A percentile compares a stretch with the other conserved stretches of the same genome.
Evolutionary conservation across 1,139 yeast genomes (phyloP).

Genomic region (Hyphopichia fennica): DNA sequence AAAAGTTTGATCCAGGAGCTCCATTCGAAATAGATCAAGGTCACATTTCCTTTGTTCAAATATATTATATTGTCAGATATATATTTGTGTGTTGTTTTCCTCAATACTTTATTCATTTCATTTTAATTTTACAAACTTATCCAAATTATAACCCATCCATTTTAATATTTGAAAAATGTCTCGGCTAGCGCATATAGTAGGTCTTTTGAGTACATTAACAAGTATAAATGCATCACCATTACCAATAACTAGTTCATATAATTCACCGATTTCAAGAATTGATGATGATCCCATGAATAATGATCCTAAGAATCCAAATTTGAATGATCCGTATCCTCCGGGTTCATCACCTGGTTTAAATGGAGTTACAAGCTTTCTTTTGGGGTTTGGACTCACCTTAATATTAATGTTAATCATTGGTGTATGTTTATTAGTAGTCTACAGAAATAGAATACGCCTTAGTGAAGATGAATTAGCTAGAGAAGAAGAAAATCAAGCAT

Average conservation of each 20-base stretch:
- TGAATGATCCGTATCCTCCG: not conserved
- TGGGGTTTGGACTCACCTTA: not conserved
- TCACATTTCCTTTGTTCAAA: no score
- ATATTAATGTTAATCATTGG: not conserved
- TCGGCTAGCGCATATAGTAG: not conserved
- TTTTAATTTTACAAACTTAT: no score
- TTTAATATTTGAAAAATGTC: no score
- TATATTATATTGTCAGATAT: no score
- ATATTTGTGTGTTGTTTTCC: no score
- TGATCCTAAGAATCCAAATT: not conserved
- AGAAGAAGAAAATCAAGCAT: constrained; percentile 60
- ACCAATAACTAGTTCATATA: no score
- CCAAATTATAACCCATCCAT: no score
- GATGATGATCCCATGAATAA: not conserved
- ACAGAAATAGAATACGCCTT: not conserved
- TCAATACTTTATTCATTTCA: no score
- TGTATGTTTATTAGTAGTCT: not conserved
- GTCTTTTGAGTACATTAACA: not conserved
- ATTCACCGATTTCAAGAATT: not conserved
- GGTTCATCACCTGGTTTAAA: not conserved
- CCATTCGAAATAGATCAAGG: no score
- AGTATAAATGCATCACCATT: not conserved
- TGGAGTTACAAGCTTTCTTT: not conserved
- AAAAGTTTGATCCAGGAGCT: no score
- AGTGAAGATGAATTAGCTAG: constrained; percentile 57